phyloP scores from a whole-genome alignment of 257 asterid species.

The Nicotiana otophora region DNA sequence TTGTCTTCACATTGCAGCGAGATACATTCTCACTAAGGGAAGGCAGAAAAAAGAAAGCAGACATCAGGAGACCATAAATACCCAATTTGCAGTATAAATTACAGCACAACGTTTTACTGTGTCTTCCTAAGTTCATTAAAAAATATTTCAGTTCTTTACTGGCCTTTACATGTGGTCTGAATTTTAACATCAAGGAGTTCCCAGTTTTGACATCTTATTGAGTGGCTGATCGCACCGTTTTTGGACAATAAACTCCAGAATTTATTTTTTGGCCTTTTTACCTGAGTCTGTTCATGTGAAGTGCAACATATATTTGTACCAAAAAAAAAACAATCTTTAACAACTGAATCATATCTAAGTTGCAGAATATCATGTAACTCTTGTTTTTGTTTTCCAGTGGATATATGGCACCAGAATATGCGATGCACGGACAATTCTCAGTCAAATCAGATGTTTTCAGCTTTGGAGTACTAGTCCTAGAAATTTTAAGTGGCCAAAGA shows the following conservation, averaged over 20 bases:
- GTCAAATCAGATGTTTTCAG: conserved; percentile 22
- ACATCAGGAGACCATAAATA: background rate
- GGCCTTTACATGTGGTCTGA: background rate
- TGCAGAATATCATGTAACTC: background rate
- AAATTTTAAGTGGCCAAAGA: conserved; percentile 9
- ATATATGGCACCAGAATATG: conserved; percentile 23
- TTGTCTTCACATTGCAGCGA: background rate
- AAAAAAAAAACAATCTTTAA: background rate
- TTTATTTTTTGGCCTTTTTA: background rate
- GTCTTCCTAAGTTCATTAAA: background rate
- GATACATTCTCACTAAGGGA: too few species aligned
- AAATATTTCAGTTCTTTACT: background rate
- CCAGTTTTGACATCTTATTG: background rate
- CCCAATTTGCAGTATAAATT: background rate
- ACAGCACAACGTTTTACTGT: background rate
- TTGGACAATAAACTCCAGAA: background rate
- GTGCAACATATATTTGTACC: background rate
- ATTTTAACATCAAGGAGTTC: background rate
- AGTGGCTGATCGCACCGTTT: background rate
- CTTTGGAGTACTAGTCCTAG: conserved; percentile 21
- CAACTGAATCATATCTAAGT: background rate
- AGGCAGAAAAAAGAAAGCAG: too few species aligned
- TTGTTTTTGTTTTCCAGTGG: conserved; percentile 12
- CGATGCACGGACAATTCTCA: conserved; percentile 1
- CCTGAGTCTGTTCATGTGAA: background rate